Evolutionary conservation across 2,329 filamentous ascomycete species (phyloP), one percentile per base, ranked within the genome.

Genomic region (Aspergillus ustus): DNA sequence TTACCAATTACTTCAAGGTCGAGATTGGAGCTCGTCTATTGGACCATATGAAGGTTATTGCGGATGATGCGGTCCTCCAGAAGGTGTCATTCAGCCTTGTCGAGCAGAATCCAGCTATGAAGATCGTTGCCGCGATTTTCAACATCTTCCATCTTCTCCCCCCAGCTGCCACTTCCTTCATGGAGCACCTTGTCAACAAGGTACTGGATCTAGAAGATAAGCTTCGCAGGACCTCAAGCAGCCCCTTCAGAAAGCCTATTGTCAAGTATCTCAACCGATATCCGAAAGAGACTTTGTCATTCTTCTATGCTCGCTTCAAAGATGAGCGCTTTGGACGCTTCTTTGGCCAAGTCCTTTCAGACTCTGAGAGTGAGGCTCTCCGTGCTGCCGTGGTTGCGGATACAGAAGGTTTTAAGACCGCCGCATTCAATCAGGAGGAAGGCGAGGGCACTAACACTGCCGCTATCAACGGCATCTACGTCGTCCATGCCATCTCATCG

Each of bases 1-100:
- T 99, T 19, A 99, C 94, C 0, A 98, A 95, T 62, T 99, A 99
- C 76, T 99, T 99, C 80, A 99, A 99, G 78, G 93, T 98, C 0
- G 95, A 99, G 74, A 99, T 99, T 57, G 96, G 95, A 7, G 87
- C 92, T 22, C 87, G 95, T 25, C 80, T 99, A n/a, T 83, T 99
- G 9, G 94, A 98, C 66, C 95, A 99, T 70, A 90, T 97, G 78
- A 94, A 94, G 73, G 87, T 89, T 11, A 93, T 99, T 66, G 93
- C 94, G 1, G 93, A 97, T 61, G 86, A 91, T 2, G 84, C 83
- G 55, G 85, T 88, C 15, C 81, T 98, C 67, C 93, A 98, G 74
- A 92, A 93, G 71, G 91, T 95, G 1, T 97, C 94, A 0, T 99
- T 99, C 76, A 93, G 90, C 1, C 89, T 97, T 67, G 92, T 98